phyloP scores from a whole-genome alignment of 495 filamentous ascomycete genomes.

The Neurospora sp. region DNA sequence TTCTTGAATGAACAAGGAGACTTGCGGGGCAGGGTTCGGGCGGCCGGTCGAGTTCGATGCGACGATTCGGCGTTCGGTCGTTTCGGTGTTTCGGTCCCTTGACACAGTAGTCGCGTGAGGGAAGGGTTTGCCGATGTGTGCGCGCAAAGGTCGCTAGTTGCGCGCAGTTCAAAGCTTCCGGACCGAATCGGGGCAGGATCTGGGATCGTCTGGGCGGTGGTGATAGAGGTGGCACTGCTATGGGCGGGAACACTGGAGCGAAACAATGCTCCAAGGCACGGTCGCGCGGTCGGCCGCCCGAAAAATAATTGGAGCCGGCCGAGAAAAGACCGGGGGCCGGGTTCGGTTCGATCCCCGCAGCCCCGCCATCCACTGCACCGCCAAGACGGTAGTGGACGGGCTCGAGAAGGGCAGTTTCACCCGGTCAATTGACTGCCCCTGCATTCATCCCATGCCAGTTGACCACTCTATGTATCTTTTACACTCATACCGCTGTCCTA shows the following conservation, averaged over 20 bases:
- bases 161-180: not conserved
- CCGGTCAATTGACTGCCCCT: not conserved
- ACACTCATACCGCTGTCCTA: not conserved
- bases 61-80: not conserved
- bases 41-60: not conserved
- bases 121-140: not conserved
- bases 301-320: not conserved
- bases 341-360: not conserved
- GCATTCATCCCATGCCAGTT: not conserved
- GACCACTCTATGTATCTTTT: not conserved
- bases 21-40: not conserved
- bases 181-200: not conserved
- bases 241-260: not conserved
- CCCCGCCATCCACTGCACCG: not conserved
- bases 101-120: not conserved
- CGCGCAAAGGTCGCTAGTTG: not conserved
- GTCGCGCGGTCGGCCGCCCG: not conserved
- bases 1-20: not conserved
- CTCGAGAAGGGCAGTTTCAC: not conserved
- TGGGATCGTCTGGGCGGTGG: not conserved
- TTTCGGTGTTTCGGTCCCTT: not conserved
- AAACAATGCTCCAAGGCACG: not conserved
- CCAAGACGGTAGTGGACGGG: not conserved
- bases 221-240: not conserved
- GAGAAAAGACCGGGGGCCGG: not conserved